Evolutionary conservation across 1,284 basidiomycete species (phyloP).

Genomic region (Meripilus lineatus): DNA sequence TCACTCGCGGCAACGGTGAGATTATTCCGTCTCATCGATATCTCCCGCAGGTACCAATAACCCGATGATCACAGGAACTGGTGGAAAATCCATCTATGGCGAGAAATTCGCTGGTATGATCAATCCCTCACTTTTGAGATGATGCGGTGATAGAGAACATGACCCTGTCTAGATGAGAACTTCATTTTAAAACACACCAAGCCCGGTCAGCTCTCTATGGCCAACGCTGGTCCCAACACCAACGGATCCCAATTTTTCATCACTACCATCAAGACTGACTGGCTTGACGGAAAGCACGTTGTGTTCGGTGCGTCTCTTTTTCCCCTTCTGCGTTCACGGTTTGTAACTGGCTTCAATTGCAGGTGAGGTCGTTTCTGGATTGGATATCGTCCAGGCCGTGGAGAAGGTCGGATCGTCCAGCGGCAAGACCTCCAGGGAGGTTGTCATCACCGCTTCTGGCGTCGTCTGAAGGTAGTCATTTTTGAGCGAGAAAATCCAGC

Average conservation of each 20-base stretch:
- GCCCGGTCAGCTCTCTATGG: constrained; percentile 86
- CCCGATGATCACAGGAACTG: no score
- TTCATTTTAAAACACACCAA: constrained; percentile 78
- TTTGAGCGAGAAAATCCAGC: no score
- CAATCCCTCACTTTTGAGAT: no score
- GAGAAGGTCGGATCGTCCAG: constrained; percentile 52
- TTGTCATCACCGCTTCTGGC: constrained; percentile 54
- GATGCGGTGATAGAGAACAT: no score
- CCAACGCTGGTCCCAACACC: constrained; percentile 80
- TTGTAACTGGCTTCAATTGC: background rate
- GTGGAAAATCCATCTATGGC: constrained; percentile 91
- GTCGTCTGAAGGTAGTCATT: constrained; percentile 42
- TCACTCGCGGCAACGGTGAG: constrained; percentile 59
- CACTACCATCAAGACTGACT: constrained; percentile 63
- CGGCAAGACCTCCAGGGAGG: constrained; percentile 40
- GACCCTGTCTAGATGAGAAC: constrained; percentile 81
- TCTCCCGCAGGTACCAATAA: no score
- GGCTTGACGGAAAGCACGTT: constrained; percentile 78
- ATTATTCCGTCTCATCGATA: no score
- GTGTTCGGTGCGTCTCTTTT: constrained; percentile 60
- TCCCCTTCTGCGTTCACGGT: background rate
- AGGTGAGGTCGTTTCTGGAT: constrained; percentile 62
- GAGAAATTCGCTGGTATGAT: constrained; percentile 71
- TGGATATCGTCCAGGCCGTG: constrained; percentile 60
- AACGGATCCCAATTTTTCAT: constrained; percentile 61